Percentiles rank a stretch among this genome's conserved stretches.
Evolutionary conservation across 2,329 filamentous ascomycete genomes (phyloP).

Genomic region (Nemania sp.): DNA sequence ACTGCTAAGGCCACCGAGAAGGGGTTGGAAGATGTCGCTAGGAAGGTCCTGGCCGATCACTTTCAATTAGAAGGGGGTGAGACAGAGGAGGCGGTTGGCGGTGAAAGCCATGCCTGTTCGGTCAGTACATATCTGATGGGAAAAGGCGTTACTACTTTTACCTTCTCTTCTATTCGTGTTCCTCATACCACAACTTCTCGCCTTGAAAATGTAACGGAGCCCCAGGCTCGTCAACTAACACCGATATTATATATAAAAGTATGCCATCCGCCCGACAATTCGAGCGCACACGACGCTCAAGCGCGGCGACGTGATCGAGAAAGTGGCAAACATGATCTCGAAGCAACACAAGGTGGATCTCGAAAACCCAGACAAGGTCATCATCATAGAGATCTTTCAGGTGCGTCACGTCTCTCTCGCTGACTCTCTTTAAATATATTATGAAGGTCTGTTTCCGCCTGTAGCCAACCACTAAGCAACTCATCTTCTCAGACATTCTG

Average conservation of each 20-base stretch:
- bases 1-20: constrained; percentile 68
- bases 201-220: too few relatives aligned
- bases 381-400: constrained; percentile 81
- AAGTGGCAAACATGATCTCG: constrained; percentile 68
- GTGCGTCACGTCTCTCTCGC: constrained; percentile 49
- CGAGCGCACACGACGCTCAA: constrained; percentile 73
- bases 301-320: constrained; percentile 71
- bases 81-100: constrained; percentile 21
- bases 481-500: constrained; percentile 63
- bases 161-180: not conserved
- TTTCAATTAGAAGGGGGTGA: constrained; percentile 55
- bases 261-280: constrained; percentile 80
- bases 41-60: constrained; percentile 63
- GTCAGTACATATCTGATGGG: constrained; percentile 44
- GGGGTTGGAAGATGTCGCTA: constrained; percentile 68
- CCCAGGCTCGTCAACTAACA: constrained; percentile 11
- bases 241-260: constrained; percentile 54
- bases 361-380: constrained; percentile 75
- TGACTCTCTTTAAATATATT: not conserved
- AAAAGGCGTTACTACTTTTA: not conserved
- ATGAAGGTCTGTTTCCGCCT: not conserved
- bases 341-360: constrained; percentile 76
- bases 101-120: constrained; percentile 40
- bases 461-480: not conserved
- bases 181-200: not conserved